phyloP scores from a whole-genome alignment of 2,329 filamentous ascomycete species.

The Botryotinia globosa region DNA sequence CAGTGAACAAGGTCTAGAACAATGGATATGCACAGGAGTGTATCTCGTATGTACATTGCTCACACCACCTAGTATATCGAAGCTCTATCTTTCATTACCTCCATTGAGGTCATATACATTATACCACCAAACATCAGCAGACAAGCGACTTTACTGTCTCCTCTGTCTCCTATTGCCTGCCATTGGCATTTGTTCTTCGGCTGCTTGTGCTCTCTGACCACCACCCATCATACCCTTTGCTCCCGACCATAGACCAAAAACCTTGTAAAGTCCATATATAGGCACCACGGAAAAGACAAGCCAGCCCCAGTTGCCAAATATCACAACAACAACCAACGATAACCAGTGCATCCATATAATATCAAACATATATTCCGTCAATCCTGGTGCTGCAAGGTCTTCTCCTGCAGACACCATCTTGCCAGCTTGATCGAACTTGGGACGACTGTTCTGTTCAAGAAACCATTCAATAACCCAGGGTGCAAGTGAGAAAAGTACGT shows the following conservation, averaged over 20 bases:
- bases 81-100: neutral
- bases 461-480: constrained; percentile 78
- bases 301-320: constrained; percentile 81
- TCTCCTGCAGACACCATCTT: constrained; percentile 72
- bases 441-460: constrained; percentile 81
- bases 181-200: constrained; percentile 32
- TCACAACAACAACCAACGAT: constrained; percentile 64
- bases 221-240: constrained; percentile 40
- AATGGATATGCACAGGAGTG: neutral
- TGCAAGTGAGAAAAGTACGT: constrained; percentile 70
- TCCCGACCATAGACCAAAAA: constrained; percentile 37
- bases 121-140: neutral
- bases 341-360: constrained; percentile 92
- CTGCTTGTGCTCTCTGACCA: constrained; percentile 31
- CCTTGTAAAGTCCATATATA: constrained; percentile 37
- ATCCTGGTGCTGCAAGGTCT: constrained; percentile 78
- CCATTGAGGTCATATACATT: neutral
- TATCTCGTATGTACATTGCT: neutral
- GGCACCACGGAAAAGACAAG: constrained; percentile 50
- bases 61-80: neutral
- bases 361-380: constrained; percentile 99
- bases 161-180: constrained; percentile 38
- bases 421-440: constrained; percentile 57
- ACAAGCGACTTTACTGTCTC: constrained; percentile 24
- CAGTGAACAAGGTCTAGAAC: constrained; percentile 29